Percentiles rank a stretch among this genome's conserved stretches.
Conservation (phyloP, 768 basidiomycete genomes). For the Mycena polygramma region DNA sequence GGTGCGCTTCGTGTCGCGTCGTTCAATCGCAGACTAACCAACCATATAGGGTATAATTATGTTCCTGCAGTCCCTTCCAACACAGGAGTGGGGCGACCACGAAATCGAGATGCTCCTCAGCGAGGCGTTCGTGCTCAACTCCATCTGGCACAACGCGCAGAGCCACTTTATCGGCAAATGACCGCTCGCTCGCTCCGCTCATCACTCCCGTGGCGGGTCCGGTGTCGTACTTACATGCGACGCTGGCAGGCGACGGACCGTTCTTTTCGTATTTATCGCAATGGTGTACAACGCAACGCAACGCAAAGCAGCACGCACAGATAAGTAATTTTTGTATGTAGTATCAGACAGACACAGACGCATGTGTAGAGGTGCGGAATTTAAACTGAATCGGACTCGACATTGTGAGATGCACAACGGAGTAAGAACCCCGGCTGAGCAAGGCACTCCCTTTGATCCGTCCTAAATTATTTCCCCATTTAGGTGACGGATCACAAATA, state of each 20-base stretch:
- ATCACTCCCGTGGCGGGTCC: too few species aligned
- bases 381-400: not conserved
- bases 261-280: slow-evolving; percentile 20
- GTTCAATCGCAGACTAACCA: not conserved
- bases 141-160: slow-evolving; percentile 93
- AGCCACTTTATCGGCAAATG: slow-evolving; percentile 82
- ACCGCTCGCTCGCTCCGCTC: slow-evolving; percentile 7
- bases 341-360: not conserved
- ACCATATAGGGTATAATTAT: slow-evolving; percentile 92
- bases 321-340: slow-evolving; percentile 20
- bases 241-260: not conserved
- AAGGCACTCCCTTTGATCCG: too few species aligned
- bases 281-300: slow-evolving; percentile 27
- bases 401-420: too few species aligned
- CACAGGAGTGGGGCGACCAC: slow-evolving; percentile 95
- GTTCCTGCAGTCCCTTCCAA: slow-evolving; percentile 94
- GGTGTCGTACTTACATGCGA: too few species aligned
- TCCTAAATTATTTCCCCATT: not conserved
- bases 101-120: slow-evolving; percentile 96
- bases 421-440: too few species aligned
- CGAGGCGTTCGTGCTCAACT: slow-evolving; percentile 95
- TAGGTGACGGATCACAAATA: not conserved
- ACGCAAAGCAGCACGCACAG: not conserved
- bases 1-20: slow-evolving; percentile 58
- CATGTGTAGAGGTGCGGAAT: slow-evolving; percentile 18